These are phyloP conservation scores for Citrus mangshanensis DNA, from an alignment of 345 rosid genomes.

Conservation along the genomic window DNA sequence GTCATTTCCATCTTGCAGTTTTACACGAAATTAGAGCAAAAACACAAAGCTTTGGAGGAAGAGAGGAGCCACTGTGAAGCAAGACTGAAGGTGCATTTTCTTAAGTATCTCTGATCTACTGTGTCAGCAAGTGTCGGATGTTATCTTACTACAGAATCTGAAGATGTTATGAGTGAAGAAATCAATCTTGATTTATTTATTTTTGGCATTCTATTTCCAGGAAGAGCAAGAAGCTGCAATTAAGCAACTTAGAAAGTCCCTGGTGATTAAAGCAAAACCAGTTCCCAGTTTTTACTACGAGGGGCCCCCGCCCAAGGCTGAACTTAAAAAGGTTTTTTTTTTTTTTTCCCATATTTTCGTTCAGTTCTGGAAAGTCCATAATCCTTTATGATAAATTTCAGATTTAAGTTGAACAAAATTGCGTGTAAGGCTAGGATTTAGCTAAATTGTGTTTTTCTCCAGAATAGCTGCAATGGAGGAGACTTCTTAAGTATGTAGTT, in stretches of 20 bases:
- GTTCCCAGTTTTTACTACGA: conserved; percentile 94
- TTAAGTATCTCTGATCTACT: background rate
- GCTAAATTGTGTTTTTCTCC: background rate
- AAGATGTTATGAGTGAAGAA: background rate
- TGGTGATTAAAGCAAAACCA: conserved; percentile 84
- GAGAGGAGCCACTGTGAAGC: conserved; percentile 74
- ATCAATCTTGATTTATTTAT: background rate
- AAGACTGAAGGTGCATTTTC: conserved; percentile 58
- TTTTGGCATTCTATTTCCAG: conserved; percentile 33
- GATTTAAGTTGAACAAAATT: background rate
- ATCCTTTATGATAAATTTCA: background rate
- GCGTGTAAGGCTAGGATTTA: background rate
- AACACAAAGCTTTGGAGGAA: conserved; percentile 74
- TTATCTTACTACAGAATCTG: background rate
- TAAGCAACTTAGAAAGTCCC: conserved; percentile 79
- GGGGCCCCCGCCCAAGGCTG: conserved; percentile 76
- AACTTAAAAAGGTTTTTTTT: conserved; percentile 73
- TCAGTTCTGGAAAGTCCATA: background rate
- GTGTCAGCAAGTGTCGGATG: background rate
- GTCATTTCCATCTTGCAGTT: conserved; percentile 41
- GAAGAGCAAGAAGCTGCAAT: conserved; percentile 97
- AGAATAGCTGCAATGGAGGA: background rate
- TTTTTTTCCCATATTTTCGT: background rate
- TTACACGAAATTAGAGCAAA: conserved; percentile 79
- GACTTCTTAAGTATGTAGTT: background rate